Base-by-base conservation (phyloP, 257 asterid species). In the Jaltomata sinuosa region DNA sequence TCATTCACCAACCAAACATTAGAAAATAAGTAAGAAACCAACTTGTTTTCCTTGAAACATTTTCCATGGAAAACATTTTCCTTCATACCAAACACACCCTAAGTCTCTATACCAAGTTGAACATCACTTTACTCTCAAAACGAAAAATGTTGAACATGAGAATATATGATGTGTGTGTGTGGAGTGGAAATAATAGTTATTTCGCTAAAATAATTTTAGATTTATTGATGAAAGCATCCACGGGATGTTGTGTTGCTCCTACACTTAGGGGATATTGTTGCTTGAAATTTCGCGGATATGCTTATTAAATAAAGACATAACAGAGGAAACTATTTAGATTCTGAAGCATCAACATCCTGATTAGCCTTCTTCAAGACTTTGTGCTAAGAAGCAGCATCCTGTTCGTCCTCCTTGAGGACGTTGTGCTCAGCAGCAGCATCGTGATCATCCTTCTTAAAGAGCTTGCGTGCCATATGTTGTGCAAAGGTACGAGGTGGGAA, bases 401-500 rank as follows among this genome's bases (percentile, higher is more conserved):
- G 91, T 12, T 71, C 85, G 10, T 78, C 81, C 84, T 89, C 88
- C 92, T 87, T 87, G 81, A 93, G 91, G 38, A 94, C 52, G 92
- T 93, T 93, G 52, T 94, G 91, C 86, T 87, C 76, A 25, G 25
- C 84, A n/a, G 21, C 69, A 53, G 53, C 67, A 29, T 61, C 94
- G 8, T 86, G 88, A 15, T 77, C 85, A 12, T 62, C 79, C 85
- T 89, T 90, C 94, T 87, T 87, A 81, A 94, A 96, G 40, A 96
- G 71, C 93, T 96, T 93, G 55, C 92, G 92, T 86, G 86, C 79
- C 25, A 94, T 86, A 87, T 96, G 98, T 86, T 93, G 97, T 5
- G 92, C 93, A 54, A 96, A 94, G 4, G 99, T 93, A 8, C 97
- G 91, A 0, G 97, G 96, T 3, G 91, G 94, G 79, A 88, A 94